A percentile compares a stretch with the other conserved stretches of the same genome.
Conservation (phyloP, 148 eudicot species). For the Arctostaphylos glauca region DNA sequence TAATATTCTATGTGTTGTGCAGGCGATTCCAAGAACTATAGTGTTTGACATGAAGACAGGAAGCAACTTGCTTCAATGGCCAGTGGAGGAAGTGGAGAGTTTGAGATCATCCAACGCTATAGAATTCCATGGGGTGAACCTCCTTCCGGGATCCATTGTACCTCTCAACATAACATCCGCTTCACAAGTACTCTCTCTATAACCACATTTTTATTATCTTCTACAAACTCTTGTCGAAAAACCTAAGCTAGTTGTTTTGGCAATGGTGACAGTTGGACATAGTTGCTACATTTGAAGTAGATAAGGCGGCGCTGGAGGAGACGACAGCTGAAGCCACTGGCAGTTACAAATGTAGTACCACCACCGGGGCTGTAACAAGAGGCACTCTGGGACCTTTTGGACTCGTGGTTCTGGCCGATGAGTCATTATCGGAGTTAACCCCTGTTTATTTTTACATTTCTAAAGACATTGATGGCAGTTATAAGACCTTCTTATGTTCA, state of each 20-base stretch:
- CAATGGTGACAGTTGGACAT: constrained; percentile 55
- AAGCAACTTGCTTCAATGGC: constrained; percentile 81
- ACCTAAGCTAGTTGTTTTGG: background rate
- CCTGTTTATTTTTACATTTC: constrained; percentile 81
- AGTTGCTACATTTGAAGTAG: constrained; percentile 60
- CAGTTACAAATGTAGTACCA: constrained; percentile 51
- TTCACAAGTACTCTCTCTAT: constrained; percentile 45
- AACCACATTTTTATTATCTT: background rate
- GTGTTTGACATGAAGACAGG: constrained; percentile 66
- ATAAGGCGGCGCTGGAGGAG: constrained; percentile 38
- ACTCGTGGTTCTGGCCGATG: constrained; percentile 67
- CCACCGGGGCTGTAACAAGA: constrained; percentile 46
- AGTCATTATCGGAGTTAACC: constrained; percentile 62
- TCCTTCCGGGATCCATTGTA: constrained; percentile 61
- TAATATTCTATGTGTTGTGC: background rate
- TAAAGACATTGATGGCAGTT: constrained; percentile 51
- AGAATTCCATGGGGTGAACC: constrained; percentile 29
- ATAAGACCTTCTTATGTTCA: constrained; percentile 67
- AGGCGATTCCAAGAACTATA: constrained; percentile 78
- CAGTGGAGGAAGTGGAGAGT: constrained; percentile 64
- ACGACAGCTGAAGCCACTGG: constrained; percentile 45
- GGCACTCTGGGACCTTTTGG: constrained; percentile 88
- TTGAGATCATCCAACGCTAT: constrained; percentile 40
- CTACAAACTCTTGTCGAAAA: background rate
- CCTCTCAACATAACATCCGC: constrained; percentile 59